Conservation (phyloP, 2,329 filamentous ascomycete genomes). For the Pseudocercospora pini-densiflorae region DNA sequence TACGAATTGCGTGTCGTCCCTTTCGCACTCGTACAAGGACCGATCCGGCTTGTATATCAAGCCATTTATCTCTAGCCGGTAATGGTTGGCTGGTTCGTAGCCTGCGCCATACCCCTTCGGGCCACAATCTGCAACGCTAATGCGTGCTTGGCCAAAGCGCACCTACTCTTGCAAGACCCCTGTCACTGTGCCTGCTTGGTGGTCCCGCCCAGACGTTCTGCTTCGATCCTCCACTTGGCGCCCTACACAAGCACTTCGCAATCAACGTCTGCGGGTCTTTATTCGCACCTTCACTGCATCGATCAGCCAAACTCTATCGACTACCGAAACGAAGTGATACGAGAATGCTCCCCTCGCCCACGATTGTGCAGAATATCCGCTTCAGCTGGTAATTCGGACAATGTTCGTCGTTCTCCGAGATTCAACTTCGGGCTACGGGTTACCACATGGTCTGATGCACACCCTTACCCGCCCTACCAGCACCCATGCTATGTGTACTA, state of each 20-base stretch:
- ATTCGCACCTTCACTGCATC: background rate
- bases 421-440: background rate
- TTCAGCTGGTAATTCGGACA: background rate
- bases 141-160: background rate
- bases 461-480: background rate
- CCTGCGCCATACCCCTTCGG: background rate
- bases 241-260: background rate
- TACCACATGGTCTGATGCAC: background rate
- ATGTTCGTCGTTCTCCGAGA: background rate
- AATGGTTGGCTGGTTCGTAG: constrained; percentile 1
- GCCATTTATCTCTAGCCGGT: background rate
- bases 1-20: background rate
- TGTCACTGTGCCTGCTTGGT: constrained; percentile 1
- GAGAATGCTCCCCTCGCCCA: background rate
- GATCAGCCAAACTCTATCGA: background rate
- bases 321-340: background rate
- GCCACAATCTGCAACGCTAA: background rate
- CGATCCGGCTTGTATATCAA: background rate
- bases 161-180: background rate
- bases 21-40: background rate
- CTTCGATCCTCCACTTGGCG: background rate
- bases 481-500: background rate
- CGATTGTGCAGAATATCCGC: background rate
- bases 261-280: background rate
- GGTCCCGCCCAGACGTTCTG: background rate